These are phyloP conservation scores for Linanthus parryae DNA, from an alignment of 148 eudicot genomes.

Conservation along the genomic window DNA sequence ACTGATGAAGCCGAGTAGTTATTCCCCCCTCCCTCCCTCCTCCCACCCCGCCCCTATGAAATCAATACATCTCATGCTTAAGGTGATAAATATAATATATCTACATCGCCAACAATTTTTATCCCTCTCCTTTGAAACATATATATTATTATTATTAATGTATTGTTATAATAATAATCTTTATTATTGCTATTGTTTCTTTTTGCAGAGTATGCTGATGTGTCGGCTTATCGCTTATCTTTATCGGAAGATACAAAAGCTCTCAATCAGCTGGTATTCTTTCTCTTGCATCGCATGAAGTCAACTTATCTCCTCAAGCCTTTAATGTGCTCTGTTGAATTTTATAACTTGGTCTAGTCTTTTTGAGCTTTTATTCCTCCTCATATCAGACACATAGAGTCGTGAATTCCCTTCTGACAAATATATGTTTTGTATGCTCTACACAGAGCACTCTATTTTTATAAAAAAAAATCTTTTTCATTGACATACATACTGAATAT, in stretches of 20 bases:
- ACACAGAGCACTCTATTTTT: not conserved
- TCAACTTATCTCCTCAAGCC: not conserved
- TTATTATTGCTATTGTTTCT: not conserved
- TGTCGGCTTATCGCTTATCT: slow-evolving; percentile 93
- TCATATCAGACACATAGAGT: not conserved
- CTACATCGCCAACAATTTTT: too few species aligned
- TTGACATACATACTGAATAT: not conserved
- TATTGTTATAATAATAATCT: too few species aligned
- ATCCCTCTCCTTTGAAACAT: too few species aligned
- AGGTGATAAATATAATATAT: too few species aligned
- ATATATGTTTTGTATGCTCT: too few species aligned
- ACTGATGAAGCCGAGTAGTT: too few species aligned
- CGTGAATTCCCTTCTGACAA: slow-evolving; percentile 9
- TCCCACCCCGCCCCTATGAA: too few species aligned
- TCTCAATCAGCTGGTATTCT: slow-evolving; percentile 87
- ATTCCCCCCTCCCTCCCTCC: too few species aligned
- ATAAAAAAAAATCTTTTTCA: not conserved
- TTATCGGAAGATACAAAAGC: slow-evolving; percentile 97
- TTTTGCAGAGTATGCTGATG: slow-evolving; percentile 80
- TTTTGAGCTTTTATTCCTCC: not conserved
- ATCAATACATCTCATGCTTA: too few species aligned
- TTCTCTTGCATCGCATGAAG: not conserved
- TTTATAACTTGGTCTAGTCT: not conserved
- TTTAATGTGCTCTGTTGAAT: not conserved
- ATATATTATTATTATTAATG: too few species aligned